Evolutionary conservation across 179 eudicot genomes (phyloP).

Genomic region (Vitellaria paradoxa): DNA sequence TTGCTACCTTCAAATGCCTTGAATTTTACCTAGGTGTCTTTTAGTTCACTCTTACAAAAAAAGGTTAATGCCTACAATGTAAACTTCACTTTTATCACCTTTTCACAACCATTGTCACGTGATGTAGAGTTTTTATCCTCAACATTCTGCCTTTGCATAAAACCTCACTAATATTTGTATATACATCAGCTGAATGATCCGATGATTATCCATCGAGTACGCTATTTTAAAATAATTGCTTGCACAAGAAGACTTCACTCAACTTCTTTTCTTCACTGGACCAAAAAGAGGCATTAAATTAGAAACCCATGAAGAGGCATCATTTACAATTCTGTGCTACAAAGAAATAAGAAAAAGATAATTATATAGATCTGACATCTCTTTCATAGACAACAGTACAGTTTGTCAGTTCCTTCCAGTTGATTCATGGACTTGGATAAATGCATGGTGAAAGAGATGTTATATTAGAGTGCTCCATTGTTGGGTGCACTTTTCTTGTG

Average conservation of each 20-base stretch:
- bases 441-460: neutral
- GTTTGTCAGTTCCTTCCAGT: neutral
- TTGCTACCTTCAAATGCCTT: neutral
- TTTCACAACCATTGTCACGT: no score
- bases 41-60: no score
- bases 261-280: neutral
- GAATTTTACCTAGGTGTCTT: neutral
- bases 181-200: no score
- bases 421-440: neutral
- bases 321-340: slow-evolving; percentile 1
- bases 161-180: no score
- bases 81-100: neutral
- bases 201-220: no score
- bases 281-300: neutral
- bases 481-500: neutral
- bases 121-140: no score
- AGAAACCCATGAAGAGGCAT: neutral
- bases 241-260: neutral
- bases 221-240: neutral
- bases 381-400: neutral
- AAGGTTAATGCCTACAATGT: no score
- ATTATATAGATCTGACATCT: neutral
- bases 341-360: neutral
- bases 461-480: neutral
- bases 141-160: no score